These are phyloP conservation scores for Claviceps citrina DNA, from an alignment of 2,329 filamentous ascomycete species.

Conservation along the genomic window DNA sequence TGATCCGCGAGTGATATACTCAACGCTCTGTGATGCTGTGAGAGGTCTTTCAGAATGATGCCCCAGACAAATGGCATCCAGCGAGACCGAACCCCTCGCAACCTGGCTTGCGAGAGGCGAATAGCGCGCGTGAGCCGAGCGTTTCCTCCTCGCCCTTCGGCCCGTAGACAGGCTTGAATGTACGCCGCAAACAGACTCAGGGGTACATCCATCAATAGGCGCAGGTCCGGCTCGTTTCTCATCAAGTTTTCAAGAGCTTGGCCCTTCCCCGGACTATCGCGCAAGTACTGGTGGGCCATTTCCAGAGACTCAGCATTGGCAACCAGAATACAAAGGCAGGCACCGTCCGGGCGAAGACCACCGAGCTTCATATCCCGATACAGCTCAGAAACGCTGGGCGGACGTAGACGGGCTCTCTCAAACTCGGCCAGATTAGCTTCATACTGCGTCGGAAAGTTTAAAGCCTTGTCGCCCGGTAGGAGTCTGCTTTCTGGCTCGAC, in stretches of 20 bases:
- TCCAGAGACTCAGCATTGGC: conserved; percentile 32
- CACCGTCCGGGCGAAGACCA: conserved; percentile 31
- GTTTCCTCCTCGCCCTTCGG: conserved; percentile 9
- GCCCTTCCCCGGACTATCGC: conserved; percentile 21
- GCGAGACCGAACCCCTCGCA: conserved; percentile 11
- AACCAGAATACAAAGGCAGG: conserved; percentile 41
- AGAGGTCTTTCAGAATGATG: conserved; percentile 19
- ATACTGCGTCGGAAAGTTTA: conserved; percentile 25
- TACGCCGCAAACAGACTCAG: conserved; percentile 33
- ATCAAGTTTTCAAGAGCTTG: conserved; percentile 9
- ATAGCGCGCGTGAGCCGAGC: conserved; percentile 19
- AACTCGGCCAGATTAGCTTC: conserved; percentile 44
- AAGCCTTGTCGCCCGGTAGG: conserved; percentile 44
- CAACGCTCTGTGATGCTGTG: conserved; percentile 15
- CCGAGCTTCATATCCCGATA: conserved; percentile 41
- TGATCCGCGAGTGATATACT: conserved; percentile 16
- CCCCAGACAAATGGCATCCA: conserved; percentile 20
- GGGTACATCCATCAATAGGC: conserved; percentile 12
- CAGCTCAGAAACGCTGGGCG: conserved; percentile 43
- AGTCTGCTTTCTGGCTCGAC: conserved; percentile 14
- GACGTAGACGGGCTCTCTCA: conserved; percentile 45
- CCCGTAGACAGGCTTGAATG: conserved; percentile 20
- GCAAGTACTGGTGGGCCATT: conserved; percentile 34
- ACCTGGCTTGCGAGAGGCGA: conserved; percentile 14
- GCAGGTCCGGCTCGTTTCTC: conserved; percentile 11